Conservation (phyloP, 345 rosid genomes). For the Arabidopsis arenosa region DNA sequence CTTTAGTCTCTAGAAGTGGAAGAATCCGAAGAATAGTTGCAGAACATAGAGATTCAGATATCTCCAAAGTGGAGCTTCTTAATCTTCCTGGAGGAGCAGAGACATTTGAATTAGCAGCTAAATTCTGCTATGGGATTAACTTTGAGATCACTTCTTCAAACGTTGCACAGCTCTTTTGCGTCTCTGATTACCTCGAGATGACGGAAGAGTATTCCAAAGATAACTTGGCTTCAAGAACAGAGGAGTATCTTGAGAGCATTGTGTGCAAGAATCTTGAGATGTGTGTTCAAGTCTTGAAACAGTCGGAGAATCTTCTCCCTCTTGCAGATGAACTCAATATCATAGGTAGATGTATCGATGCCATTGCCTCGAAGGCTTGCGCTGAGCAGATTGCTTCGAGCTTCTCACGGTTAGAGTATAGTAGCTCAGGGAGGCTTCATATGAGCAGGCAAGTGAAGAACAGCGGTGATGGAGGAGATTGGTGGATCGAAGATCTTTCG, state of each 20-base stretch:
- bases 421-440: constrained; percentile 98
- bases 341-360: constrained; percentile 81
- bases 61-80: constrained; percentile 88
- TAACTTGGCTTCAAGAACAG: constrained; percentile 83
- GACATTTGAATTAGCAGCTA: constrained; percentile 85
- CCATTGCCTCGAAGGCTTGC: constrained; percentile 93
- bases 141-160: constrained; percentile 87
- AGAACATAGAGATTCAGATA: constrained; percentile 86
- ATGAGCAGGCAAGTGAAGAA: constrained; percentile 84
- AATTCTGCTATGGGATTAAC: constrained; percentile 92
- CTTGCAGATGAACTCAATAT: constrained; percentile 90
- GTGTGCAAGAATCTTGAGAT: constrained; percentile 89
- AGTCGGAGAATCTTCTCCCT: constrained; percentile 86
- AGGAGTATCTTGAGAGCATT: constrained; percentile 83
- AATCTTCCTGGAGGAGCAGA: constrained; percentile 93
- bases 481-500: constrained; percentile 98
- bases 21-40: constrained; percentile 79
- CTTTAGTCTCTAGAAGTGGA: constrained; percentile 91
- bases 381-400: constrained; percentile 94
- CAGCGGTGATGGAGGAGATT: constrained; percentile 71
- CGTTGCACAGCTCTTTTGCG: constrained; percentile 84
- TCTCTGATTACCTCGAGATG: constrained; percentile 95
- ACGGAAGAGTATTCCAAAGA: constrained; percentile 87
- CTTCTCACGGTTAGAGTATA: constrained; percentile 92
- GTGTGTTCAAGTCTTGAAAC: constrained; percentile 87